A percentile compares a stretch with the other conserved stretches of the same genome.
phyloP scores from a whole-genome alignment of 1,284 basidiomycete species.

The Ceratobasidium sp. region DNA sequence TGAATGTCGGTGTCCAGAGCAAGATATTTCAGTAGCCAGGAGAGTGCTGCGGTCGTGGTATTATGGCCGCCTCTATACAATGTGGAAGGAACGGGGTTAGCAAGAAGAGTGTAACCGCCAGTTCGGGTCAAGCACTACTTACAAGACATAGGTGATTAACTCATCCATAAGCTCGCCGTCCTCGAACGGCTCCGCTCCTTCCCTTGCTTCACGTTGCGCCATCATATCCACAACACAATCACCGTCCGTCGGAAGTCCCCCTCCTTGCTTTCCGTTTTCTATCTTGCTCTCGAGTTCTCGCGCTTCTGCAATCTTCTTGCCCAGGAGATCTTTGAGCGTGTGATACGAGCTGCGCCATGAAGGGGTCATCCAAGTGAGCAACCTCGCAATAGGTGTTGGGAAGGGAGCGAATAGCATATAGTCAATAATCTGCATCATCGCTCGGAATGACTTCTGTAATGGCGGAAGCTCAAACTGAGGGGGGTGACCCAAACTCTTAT shows the following conservation, averaged over 20 bases:
- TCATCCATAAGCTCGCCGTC: conserved; percentile 16
- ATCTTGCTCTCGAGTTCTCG: not conserved
- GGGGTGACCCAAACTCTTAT: not conserved
- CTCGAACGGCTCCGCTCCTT: not conserved
- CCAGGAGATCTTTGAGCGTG: not conserved
- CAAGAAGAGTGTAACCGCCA: too few relatives aligned
- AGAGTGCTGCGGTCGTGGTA: conserved; percentile 10
- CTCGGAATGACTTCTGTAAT: not conserved
- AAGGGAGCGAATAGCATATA: not conserved
- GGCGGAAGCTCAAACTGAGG: not conserved
- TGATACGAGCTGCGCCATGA: not conserved
- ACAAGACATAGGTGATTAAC: conserved; percentile 26
- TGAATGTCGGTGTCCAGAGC: conserved; percentile 22
- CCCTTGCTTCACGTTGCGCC: conserved; percentile 3
- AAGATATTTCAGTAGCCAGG: conserved; percentile 27
- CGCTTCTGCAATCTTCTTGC: not conserved
- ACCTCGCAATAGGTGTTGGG: not conserved
- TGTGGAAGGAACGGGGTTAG: too few relatives aligned
- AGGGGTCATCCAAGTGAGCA: not conserved
- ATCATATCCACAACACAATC: conserved; percentile 31
- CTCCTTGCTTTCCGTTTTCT: not conserved
- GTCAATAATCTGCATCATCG: not conserved
- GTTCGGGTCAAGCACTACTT: too few relatives aligned
- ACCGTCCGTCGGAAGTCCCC: conserved; percentile 10
- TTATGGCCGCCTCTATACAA: conserved; percentile 27